A percentile compares a stretch with the other conserved stretches of the same genome.
Evolutionary conservation across 2,329 filamentous ascomycete species (phyloP).

Genomic region (Thielaviopsis populi): DNA sequence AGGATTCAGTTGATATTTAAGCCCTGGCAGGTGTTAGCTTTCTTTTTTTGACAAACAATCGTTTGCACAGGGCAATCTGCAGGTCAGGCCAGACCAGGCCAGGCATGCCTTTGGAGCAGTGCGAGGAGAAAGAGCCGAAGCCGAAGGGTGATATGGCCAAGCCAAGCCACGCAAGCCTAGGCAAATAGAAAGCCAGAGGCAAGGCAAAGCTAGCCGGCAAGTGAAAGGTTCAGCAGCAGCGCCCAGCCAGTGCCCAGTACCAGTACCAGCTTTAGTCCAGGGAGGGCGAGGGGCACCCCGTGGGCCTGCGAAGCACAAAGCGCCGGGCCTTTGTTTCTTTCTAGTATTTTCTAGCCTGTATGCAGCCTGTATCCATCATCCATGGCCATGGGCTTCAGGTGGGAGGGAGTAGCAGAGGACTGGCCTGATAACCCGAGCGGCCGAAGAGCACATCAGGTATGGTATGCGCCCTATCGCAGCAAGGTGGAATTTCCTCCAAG

Average conservation of each 20-base stretch:
- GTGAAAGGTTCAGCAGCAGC: neutral
- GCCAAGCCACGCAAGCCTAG: constrained; percentile 1
- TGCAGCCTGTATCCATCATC: neutral
- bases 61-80: neutral
- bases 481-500: neutral
- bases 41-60: neutral
- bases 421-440: neutral
- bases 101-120: neutral
- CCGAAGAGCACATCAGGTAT: neutral
- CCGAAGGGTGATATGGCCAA: neutral
- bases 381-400: neutral
- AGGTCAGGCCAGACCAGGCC: neutral
- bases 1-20: constrained; percentile 3
- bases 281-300: neutral
- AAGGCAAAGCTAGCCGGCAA: neutral
- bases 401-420: neutral
- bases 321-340: neutral
- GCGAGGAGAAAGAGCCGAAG: neutral
- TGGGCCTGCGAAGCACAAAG: neutral
- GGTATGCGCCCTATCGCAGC: neutral
- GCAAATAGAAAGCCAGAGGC: neutral
- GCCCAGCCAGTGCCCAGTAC: too few relatives aligned
- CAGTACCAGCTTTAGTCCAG: neutral
- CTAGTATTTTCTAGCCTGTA: neutral
- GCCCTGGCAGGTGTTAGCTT: neutral